Conservation (phyloP, 2,329 filamentous ascomycete genomes). For the Ceratocystiopsis minuta region DNA sequence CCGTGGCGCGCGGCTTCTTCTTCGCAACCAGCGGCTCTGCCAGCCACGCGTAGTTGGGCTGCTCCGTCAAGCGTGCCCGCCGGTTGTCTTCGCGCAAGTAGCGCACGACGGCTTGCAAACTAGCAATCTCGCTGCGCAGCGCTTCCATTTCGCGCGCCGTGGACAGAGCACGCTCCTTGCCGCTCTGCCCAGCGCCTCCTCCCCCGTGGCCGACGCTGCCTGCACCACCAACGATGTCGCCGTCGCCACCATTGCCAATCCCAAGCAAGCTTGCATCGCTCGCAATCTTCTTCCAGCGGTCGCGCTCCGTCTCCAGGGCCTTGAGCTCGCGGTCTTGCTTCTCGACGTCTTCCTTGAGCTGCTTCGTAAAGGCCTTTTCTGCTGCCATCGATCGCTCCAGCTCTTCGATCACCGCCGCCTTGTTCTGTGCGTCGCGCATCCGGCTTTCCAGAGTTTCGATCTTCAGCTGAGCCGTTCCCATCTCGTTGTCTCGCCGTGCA, state of each 20-base stretch:
- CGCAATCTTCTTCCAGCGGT: slow-evolving; percentile 55
- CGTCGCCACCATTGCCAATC: slow-evolving; percentile 25
- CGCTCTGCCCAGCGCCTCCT: background rate
- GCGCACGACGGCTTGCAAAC: slow-evolving; percentile 45
- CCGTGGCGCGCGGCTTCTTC: slow-evolving; percentile 18
- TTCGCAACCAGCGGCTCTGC: slow-evolving; percentile 34
- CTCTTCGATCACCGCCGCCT: slow-evolving; percentile 49
- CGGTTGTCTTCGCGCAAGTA: slow-evolving; percentile 51
- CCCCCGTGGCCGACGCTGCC: background rate
- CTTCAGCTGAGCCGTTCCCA: slow-evolving; percentile 77
- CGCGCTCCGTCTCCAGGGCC: slow-evolving; percentile 44
- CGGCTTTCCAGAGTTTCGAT: slow-evolving; percentile 82
- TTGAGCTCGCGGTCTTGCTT: slow-evolving; percentile 50
- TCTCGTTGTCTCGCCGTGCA: slow-evolving; percentile 57
- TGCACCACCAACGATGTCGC: slow-evolving; percentile 18
- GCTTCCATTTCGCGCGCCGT: slow-evolving; percentile 56
- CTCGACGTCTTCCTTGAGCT: slow-evolving; percentile 45
- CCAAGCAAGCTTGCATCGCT: slow-evolving; percentile 40
- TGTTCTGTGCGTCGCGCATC: slow-evolving; percentile 67
- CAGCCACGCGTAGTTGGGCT: slow-evolving; percentile 42
- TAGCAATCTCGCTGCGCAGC: slow-evolving; percentile 49
- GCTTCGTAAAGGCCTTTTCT: slow-evolving; percentile 29
- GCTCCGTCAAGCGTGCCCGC: slow-evolving; percentile 39
- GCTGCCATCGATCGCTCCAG: slow-evolving; percentile 42
- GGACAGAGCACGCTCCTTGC: slow-evolving; percentile 45